Evolutionary conservation across 2,329 filamentous ascomycete genomes (phyloP), one percentile per base, ranked within the genome.

Genomic region (Paecilomyces sp.): DNA sequence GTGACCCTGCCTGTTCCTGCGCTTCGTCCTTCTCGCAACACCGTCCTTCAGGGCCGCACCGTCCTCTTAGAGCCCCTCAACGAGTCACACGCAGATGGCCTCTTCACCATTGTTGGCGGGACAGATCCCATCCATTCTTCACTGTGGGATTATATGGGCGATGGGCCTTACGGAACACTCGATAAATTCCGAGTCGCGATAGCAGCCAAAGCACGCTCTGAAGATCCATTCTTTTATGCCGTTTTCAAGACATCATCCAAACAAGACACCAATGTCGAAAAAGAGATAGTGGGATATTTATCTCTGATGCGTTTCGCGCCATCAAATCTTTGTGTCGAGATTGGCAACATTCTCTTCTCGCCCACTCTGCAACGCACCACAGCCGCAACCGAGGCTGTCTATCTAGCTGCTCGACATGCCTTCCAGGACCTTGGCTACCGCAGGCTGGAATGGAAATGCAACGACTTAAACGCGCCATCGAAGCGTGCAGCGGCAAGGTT

Each of bases 381-480:
- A 0, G 78, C 77, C 8, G 81, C 83, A 0, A 88, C 84, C 0
- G 85, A 88, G 67, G 77, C 79, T 0, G 77, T 83, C 61, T 86
- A 81, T 60, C 72, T 88, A 1, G 69, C 86, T 33, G 77, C 83
- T 54, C 73, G 73, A 25, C 75, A 83, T 56, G 79, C 79, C 0
- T 83, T 87, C 62, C 78, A 81, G 7, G 76, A 78, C 3, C 66
- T 86, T 36, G 77, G 80, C 0, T 85, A 83, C 66, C 70, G 79
- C 11, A 74, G 85, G 15, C 79, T 85, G 4, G 84, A 87, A 68
- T 88, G 85, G 85, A 88, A 88, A 65, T 84, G 83, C 59, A 81
- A 87, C 66, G 63, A 74, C 25, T 71, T 83, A 13, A 88, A 88
- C 64, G 73, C 67, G 51, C 74, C 80, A 0, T 85, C 82, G 55